Evolutionary conservation across 192 early-diverging fungal genomes (phyloP), one percentile per base, ranked within the genome.

Genomic region (Phlyctochytrium planicorne): DNA sequence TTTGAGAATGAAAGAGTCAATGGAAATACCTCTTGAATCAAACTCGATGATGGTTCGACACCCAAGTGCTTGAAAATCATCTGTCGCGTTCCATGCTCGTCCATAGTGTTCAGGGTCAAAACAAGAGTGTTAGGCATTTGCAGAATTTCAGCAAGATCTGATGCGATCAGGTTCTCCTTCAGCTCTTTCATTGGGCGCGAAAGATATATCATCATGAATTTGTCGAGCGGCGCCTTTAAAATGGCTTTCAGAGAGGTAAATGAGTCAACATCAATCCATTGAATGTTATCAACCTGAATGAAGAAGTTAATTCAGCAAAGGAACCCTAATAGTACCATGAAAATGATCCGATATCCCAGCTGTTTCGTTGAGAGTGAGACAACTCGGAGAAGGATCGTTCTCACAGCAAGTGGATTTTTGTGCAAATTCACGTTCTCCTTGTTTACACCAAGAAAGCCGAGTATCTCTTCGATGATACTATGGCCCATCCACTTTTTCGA

Each of bases 221-320:
- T 47, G 40, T 47, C 20, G 40, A 47, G 20, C 10, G 6, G 10
- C 10, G 40, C 6, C 40, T 47, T 6, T 20, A 47, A 20, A 20
- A 47, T 6, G 10, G 10, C 20, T 20, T 14, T 20, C 40, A 47
- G 40, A 6, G 20, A 6, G 40, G 6, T 47, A 20, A 47, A 47
- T 6, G 40, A 47, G 10, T 20, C 6, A 47, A 20, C 10, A 20
- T 47, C 40, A 47, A 20, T 20, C 40, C 40, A 47, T 47, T 47
- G 40, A 47, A 47, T 20, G 40, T 47, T 47, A 47, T 47, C 40
- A 20, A 47, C 40, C 40, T 47, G 40, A n/a, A n/a, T n/a, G n/a
- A n/a, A n/a, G n/a, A n/a, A n/a, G n/a, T n/a, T n/a, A n/a, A n/a
- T n/a, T n/a, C n/a, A n/a, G n/a, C n/a, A n/a, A n/a, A n/a, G n/a